Base-by-base conservation (phyloP, 352 stramenopile species). In the Phytophthora constricta region DNA sequence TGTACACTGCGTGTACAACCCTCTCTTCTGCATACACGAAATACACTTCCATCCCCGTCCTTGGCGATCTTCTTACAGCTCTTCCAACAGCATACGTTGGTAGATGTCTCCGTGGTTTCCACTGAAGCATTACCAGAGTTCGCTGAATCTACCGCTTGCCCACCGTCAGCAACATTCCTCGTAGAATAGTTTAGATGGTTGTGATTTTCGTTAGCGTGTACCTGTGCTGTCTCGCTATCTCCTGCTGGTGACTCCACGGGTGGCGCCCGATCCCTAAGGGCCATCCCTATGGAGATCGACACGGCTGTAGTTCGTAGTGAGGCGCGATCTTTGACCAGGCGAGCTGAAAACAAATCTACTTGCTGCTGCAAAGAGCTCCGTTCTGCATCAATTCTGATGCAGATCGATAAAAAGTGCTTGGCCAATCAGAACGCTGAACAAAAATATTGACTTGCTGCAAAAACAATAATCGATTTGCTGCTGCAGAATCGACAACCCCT, bases 341-440 rank as follows among this genome's bases (percentile, higher is more conserved):
- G 3, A 22, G 39, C 39, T n/a, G 1, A 46, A 46, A 46, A 46
- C 31, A 22, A 1, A 46, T 46, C 13, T 46, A 3, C 33, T 41
- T 46, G 39, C 39, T 46, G 39, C 39, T 46, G 39, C 39, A 46
- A 20, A n/a, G n/a, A n/a, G n/a, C 33, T n/a, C 39, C 39, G 39
- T 20, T 16, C 10, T 46, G 39, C 39, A 46, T 20, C 39, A 22
- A 20, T 46, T 46, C 19, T 46, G 39, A 20, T 46, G 39, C 39
- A 46, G 3, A 46, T 22, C 14, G 39, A n/a, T 9, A 46, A 46
- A 46, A 46, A 46, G 39, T 46, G 14, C 19, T 46, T 16, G 39
- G 39, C 39, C 39, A 46, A 46, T 46, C 9, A 46, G 14, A 46
- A 16, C 11, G 17, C 39, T 16, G 39, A 3, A 46, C 10, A 23